Evolutionary conservation across 768 basidiomycete species (phyloP).

Genomic region (Psilocybe cyanescens): DNA sequence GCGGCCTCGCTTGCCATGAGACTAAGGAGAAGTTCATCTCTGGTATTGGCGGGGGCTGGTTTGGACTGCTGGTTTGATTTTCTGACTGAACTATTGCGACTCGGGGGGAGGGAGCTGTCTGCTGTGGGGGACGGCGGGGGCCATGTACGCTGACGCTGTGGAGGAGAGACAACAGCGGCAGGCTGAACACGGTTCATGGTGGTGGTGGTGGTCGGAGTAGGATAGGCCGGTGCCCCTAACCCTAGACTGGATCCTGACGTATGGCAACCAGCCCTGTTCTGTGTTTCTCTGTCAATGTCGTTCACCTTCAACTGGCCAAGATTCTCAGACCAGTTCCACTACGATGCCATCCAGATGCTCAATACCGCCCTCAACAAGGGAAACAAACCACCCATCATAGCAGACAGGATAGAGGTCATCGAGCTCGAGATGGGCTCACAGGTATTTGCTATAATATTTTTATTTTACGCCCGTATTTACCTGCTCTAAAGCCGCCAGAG

Average conservation of each 20-base stretch:
- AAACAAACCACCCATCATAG: conserved; percentile 96
- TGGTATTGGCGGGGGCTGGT: conserved; percentile 45
- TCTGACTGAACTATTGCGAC: conserved; percentile 29
- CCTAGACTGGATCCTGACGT: conserved; percentile 10
- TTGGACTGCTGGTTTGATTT: conserved; percentile 8
- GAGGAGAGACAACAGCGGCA: conserved; percentile 8
- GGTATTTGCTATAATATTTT: conserved; percentile 45
- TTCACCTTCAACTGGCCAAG: conserved; percentile 96
- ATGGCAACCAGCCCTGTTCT: background rate
- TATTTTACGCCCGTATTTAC: conserved; percentile 4
- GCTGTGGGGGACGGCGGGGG: conserved; percentile 41
- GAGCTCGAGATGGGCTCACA: conserved; percentile 99
- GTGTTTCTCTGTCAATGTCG: conserved; percentile 56
- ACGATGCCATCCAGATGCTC: conserved; percentile 96
- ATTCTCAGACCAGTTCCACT: conserved; percentile 96
- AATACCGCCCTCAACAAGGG: conserved; percentile 97
- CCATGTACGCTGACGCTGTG: conserved; percentile 45
- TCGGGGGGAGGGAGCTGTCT: conserved; percentile 22
- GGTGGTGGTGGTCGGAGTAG: conserved; percentile 1
- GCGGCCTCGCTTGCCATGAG: conserved; percentile 92
- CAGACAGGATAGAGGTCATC: conserved; percentile 96
- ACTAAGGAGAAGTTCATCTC: conserved; percentile 87
- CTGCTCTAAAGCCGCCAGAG: conserved; percentile 78
- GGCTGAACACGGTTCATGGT: conserved; percentile 66
- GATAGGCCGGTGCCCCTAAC: conserved; percentile 16